These are phyloP conservation scores for Rhododendron molle DNA, from an alignment of 148 eudicot genomes.

Conservation along the genomic window DNA sequence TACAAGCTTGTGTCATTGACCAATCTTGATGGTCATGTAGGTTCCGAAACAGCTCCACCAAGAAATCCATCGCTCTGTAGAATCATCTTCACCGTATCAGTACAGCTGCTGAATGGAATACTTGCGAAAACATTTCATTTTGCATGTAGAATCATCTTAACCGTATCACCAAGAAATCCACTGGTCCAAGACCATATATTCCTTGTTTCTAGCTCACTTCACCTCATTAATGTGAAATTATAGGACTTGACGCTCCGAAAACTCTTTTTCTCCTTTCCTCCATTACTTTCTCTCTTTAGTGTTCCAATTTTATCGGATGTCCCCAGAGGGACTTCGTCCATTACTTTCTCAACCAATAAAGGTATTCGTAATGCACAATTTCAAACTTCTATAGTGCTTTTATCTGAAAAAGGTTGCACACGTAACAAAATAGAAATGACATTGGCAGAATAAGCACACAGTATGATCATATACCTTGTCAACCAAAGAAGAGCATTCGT, in stretches of 20 bases:
- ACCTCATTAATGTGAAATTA: neutral
- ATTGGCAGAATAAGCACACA: neutral
- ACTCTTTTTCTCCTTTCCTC: neutral
- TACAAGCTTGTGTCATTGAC: slow-evolving; percentile 77
- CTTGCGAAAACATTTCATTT: neutral
- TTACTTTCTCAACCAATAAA: neutral
- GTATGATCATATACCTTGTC: slow-evolving; percentile 48
- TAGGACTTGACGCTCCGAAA: neutral
- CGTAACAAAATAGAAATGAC: neutral
- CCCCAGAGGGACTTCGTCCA: neutral
- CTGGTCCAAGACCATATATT: neutral
- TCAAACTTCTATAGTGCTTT: neutral
- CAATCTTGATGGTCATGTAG: slow-evolving; percentile 66
- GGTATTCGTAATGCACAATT: neutral
- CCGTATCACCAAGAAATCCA: neutral
- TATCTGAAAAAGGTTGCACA: neutral
- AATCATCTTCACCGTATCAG: neutral
- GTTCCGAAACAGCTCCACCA: slow-evolving; percentile 75
- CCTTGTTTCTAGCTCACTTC: neutral
- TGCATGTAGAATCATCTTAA: neutral
- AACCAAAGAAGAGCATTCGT: slow-evolving; percentile 95
- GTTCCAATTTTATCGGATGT: too few species aligned
- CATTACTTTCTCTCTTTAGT: too few species aligned
- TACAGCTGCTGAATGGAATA: neutral
- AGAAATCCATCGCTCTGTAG: slow-evolving; percentile 86